Conservation (phyloP, 75 land plant species). For the Pinus tabuliformis region DNA sequence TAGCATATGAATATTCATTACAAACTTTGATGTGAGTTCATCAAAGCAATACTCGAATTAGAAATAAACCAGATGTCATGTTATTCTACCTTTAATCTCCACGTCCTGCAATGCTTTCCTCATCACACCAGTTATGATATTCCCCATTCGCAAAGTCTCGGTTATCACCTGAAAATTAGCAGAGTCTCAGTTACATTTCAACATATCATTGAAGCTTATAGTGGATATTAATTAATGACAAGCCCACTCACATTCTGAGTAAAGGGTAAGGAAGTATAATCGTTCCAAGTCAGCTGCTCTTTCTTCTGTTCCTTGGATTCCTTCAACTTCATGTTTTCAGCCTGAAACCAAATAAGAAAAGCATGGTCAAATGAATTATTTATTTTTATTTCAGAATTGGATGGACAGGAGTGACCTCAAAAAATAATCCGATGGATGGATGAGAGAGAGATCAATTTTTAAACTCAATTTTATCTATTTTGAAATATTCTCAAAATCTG, state of each 20-base stretch:
- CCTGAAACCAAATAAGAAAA: slow-evolving; percentile 16
- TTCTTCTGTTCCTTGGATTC: slow-evolving; percentile 19
- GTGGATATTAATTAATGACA: not conserved
- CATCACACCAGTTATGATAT: slow-evolving; percentile 58
- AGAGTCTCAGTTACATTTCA: not conserved
- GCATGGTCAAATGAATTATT: too few relatives aligned
- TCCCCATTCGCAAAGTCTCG: slow-evolving; percentile 83
- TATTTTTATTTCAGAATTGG: too few relatives aligned
- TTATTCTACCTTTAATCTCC: slow-evolving; percentile 45
- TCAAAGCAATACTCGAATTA: not conserved
- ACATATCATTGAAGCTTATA: not conserved
- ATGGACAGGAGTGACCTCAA: too few relatives aligned
- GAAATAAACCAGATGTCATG: not conserved
- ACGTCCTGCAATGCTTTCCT: slow-evolving; percentile 76
- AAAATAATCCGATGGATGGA: too few relatives aligned
- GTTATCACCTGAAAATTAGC: slow-evolving; percentile 57
- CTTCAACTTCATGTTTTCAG: slow-evolving; percentile 66
- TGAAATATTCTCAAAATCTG: too few relatives aligned
- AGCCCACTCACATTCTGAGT: slow-evolving; percentile 64
- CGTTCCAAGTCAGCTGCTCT: slow-evolving; percentile 56
- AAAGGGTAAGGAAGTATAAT: slow-evolving; percentile 68
- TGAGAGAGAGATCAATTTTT: too few relatives aligned
- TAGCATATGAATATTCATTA: too few relatives aligned
- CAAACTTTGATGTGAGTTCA: too few relatives aligned
- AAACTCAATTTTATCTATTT: too few relatives aligned